Conservation (phyloP, 2,329 filamentous ascomycete genomes). For the Madurella fahalii region DNA sequence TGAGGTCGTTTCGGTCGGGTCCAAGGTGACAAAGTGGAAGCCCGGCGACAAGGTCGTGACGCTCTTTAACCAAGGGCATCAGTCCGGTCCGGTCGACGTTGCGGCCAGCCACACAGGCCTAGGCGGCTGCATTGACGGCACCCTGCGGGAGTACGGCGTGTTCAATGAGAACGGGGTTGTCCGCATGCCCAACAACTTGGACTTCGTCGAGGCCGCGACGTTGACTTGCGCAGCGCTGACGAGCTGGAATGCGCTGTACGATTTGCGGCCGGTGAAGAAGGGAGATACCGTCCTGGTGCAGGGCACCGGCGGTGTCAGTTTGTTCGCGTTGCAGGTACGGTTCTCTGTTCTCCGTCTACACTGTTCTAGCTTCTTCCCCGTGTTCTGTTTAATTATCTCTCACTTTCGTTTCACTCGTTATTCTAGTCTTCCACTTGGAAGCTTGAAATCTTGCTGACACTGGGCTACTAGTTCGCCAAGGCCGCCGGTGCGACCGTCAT, state of each 20-base stretch:
- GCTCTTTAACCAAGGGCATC: constrained; percentile 57
- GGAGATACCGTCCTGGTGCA: constrained; percentile 61
- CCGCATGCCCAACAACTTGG: constrained; percentile 53
- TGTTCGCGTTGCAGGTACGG: constrained; percentile 57
- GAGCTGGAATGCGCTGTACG: constrained; percentile 63
- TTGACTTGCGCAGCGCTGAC: constrained; percentile 59
- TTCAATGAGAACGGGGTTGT: constrained; percentile 68
- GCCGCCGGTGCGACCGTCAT: constrained; percentile 54
- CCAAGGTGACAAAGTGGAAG: constrained; percentile 45
- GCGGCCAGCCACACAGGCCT: constrained; percentile 50
- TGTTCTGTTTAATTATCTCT: too few species aligned
- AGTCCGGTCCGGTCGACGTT: constrained; percentile 39
- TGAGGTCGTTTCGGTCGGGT: constrained; percentile 48
- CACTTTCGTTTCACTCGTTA: too few species aligned
- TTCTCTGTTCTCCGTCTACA: neutral
- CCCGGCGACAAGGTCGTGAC: constrained; percentile 54
- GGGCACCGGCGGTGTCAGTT: constrained; percentile 66
- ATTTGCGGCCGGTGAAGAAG: constrained; percentile 48
- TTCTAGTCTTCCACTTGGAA: too few species aligned
- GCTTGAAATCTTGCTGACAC: too few species aligned
- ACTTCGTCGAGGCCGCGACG: constrained; percentile 50
- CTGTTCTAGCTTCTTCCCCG: neutral
- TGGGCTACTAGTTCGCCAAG: constrained; percentile 35
- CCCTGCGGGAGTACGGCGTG: constrained; percentile 61
- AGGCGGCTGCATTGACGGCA: constrained; percentile 65